A percentile compares a stretch with the other conserved stretches of the same genome.
These are phyloP conservation scores for Lepidium aucheri DNA, from an alignment of 345 rosid genomes.

Conservation along the genomic window DNA sequence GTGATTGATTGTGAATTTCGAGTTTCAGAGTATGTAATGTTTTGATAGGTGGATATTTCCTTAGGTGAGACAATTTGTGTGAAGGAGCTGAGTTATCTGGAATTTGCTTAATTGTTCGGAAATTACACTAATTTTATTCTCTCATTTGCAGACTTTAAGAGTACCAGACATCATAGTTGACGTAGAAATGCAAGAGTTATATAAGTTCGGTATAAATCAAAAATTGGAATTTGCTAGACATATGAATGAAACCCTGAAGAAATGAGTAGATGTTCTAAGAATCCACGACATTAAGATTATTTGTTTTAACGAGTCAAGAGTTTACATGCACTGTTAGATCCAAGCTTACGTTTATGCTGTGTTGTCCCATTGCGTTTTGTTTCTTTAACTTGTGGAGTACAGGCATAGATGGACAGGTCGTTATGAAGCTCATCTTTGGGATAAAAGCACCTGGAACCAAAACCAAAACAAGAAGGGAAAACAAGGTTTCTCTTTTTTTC, in stretches of 20 bases:
- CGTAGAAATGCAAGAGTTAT: not conserved
- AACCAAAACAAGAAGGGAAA: slow-evolving; percentile 98
- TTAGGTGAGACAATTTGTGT: not conserved
- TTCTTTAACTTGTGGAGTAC: not conserved
- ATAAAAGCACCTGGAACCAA: slow-evolving; percentile 97
- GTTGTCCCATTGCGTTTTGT: not conserved
- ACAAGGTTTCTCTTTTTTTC: slow-evolving; percentile 55
- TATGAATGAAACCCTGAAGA: not conserved
- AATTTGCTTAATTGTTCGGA: not conserved
- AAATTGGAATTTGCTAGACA: not conserved
- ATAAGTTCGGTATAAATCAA: not conserved
- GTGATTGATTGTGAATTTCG: not conserved
- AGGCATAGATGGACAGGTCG: slow-evolving; percentile 99
- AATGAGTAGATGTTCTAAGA: not conserved
- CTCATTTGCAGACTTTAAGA: not conserved
- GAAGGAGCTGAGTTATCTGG: not conserved
- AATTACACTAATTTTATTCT: not conserved
- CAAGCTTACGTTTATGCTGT: not conserved
- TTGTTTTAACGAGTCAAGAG: not conserved
- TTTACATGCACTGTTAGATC: not conserved
- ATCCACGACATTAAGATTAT: not conserved
- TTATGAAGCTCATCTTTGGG: slow-evolving; percentile 99
- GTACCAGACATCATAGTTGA: not conserved
- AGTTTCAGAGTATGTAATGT: not conserved
- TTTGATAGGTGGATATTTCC: not conserved